Evolutionary conservation across 2,329 filamentous ascomycete species (phyloP).

Genomic region (Elsinoe ampelina): DNA sequence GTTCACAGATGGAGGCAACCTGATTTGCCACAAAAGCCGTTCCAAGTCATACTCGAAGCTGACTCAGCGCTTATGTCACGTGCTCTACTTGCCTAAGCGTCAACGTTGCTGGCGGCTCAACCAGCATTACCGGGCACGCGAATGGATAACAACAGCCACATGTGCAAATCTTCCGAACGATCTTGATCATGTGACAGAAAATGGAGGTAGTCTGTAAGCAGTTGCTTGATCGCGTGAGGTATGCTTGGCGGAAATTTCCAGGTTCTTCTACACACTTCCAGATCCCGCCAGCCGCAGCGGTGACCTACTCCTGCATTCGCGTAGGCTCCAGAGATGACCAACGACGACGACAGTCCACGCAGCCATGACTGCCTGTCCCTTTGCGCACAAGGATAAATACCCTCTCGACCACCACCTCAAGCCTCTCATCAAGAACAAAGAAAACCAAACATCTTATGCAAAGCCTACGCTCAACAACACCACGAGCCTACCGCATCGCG

Average conservation of each 20-base stretch:
- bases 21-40: not conserved
- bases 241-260: conserved; percentile 4
- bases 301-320: not conserved
- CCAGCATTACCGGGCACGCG: too few relatives aligned
- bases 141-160: too few relatives aligned
- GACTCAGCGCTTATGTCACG: too few relatives aligned
- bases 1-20: too few relatives aligned
- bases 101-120: too few relatives aligned
- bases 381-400: not conserved
- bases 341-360: not conserved
- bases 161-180: too few relatives aligned
- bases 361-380: not conserved
- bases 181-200: not conserved
- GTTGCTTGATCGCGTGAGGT: not conserved
- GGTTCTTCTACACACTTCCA: conserved; percentile 4
- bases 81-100: too few relatives aligned
- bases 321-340: not conserved
- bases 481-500: conserved; percentile 23
- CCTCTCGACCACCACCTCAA: not conserved
- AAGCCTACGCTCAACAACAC: conserved; percentile 14
- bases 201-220: not conserved
- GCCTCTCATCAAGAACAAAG: not conserved
- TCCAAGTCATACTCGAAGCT: too few relatives aligned
- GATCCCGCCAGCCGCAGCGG: conserved; percentile 1
- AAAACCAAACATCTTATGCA: conserved; percentile 1